Base-by-base conservation (phyloP, 2,329 filamentous ascomycete genomes). In the Cordyceps militaris region DNA sequence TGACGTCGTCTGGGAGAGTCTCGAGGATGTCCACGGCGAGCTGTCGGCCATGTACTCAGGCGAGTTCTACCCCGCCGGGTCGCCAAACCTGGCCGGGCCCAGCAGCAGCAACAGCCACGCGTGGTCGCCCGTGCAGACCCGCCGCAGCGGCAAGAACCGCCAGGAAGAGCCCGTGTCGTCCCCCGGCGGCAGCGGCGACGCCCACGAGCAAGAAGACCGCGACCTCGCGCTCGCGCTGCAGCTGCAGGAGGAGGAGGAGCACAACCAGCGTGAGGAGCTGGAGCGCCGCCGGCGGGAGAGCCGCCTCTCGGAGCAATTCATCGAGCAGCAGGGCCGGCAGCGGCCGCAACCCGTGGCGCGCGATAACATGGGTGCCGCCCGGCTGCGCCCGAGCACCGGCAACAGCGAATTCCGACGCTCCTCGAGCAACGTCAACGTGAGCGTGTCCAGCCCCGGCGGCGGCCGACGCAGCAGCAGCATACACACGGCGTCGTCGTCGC, bases 1-100 rank as follows among this genome's bases (percentile, higher is more conserved):
- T 16, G 93, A 97, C 69, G 85, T 99, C 13, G 90, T 99, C 0
- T 99, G 94, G 94, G 94, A 99, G 72, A 94, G 88, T 10, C 78
- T 99, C 2, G 87, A 88, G 1, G 93, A 97, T 65, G 86, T 96
- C 23, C 94, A 86, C 53, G 94, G 94, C 8, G 87, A 89, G 65
- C 82, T 82, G 14, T 86, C 89, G 2, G 89, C 92, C 67, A 91
- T 95, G 65, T 90, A 91, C 64, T 91, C 91, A 0, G 94, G 94
- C 1, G 92, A 97, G 66, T 97, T 97, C 71, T 83, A 87, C 32
- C 79, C 88, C 0, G 89, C 97, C n/a, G 86, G 90, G 86, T 64
- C 73, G 68, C 59, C 63, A 24, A 59, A 63, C 59, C 53, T 56
- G 58, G 57, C 61, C 10, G 62, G 62, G 4, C 58, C 63, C 4